A percentile compares a stretch with the other conserved stretches of the same genome.
These are phyloP conservation scores for Plasmodium fragile DNA, from an alignment of 169 alveolate genomes.

Conservation along the genomic window DNA sequence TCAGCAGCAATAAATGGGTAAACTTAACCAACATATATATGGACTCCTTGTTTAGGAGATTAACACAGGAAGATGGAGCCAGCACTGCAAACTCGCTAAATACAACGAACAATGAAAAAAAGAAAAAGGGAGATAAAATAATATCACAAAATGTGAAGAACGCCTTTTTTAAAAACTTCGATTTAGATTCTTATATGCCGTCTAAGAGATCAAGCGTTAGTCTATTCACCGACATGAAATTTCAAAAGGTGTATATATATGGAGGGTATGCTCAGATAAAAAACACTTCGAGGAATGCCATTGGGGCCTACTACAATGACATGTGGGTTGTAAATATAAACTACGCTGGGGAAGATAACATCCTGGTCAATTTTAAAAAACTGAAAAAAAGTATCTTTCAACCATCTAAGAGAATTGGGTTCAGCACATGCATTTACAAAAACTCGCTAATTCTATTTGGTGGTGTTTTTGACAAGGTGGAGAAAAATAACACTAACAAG, in stretches of 20 bases:
- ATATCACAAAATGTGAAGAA: constrained; percentile 35
- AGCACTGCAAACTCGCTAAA: neutral
- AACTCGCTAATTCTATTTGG: constrained; percentile 88
- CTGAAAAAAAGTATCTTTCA: constrained; percentile 79
- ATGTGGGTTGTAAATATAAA: constrained; percentile 91
- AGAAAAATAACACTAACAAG: constrained; percentile 80
- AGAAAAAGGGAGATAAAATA: constrained; percentile 21
- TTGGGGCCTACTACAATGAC: constrained; percentile 87
- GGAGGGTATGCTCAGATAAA: constrained; percentile 93
- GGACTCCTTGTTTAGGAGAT: constrained; percentile 79
- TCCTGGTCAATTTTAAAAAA: constrained; percentile 78
- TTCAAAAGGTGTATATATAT: constrained; percentile 83
- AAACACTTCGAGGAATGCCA: constrained; percentile 87
- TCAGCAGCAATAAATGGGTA: constrained; percentile 78
- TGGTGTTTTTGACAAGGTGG: constrained; percentile 91
- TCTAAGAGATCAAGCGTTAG: constrained; percentile 57
- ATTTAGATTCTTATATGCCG: constrained; percentile 50
- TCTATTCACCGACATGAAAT: constrained; percentile 66
- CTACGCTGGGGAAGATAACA: constrained; percentile 78
- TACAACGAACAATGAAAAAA: constrained; percentile 21
- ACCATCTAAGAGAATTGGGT: constrained; percentile 85
- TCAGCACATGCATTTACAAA: constrained; percentile 83
- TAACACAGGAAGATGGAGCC: constrained; percentile 60
- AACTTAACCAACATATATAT: constrained; percentile 75
- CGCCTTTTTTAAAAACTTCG: constrained; percentile 61